A percentile compares a stretch with the other conserved stretches of the same genome.
Conservation (phyloP, 2,329 filamentous ascomycete species). For the Arthroderma sp. region DNA sequence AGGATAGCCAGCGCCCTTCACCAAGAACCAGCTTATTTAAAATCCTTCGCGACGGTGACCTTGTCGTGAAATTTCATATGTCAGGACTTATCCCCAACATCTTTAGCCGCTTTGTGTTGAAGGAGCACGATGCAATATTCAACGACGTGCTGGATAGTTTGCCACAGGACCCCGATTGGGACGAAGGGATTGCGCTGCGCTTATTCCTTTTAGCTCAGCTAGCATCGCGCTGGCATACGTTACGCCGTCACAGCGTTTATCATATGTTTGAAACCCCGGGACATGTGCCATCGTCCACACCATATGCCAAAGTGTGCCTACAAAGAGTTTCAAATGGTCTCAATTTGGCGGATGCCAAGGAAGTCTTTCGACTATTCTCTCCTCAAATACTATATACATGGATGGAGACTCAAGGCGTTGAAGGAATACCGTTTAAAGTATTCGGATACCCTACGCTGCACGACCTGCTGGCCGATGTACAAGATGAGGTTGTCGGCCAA, state of each 20-base stretch:
- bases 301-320: conserved; percentile 63
- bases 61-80: conserved; percentile 64
- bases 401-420: conserved; percentile 55
- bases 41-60: conserved; percentile 53
- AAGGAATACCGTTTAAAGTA: conserved; percentile 67
- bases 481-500: conserved; percentile 66
- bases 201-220: conserved; percentile 63
- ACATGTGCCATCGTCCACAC: conserved; percentile 49
- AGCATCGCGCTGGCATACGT: conserved; percentile 71
- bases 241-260: conserved; percentile 77
- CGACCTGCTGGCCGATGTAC: conserved; percentile 56
- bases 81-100: conserved; percentile 56
- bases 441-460: conserved; percentile 63
- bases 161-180: conserved; percentile 56
- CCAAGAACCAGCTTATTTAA: conserved; percentile 60
- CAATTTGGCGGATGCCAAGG: conserved; percentile 49
- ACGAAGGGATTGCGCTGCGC: conserved; percentile 75
- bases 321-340: conserved; percentile 52
- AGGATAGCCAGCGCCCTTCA: conserved; percentile 45
- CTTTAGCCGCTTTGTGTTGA: conserved; percentile 71
- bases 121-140: conserved; percentile 71
- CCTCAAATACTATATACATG: conserved; percentile 86
- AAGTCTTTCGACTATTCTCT: conserved; percentile 71
- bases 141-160: conserved; percentile 68
- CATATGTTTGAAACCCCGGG: conserved; percentile 87